Base-by-base conservation (phyloP, 306 rosid species). In the Vigna nakashimae region DNA sequence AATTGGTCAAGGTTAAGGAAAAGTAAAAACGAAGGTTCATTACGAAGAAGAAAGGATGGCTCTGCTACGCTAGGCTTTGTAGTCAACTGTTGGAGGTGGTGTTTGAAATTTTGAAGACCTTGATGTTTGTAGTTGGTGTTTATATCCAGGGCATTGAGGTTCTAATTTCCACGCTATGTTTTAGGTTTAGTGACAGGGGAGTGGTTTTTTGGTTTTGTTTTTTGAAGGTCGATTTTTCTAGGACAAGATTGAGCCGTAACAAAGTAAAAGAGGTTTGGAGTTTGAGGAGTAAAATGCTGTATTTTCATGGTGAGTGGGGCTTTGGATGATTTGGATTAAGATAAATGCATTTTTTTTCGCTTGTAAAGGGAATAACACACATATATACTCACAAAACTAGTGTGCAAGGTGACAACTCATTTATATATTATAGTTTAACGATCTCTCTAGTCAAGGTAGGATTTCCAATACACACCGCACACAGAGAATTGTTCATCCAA, bases 51-150 rank as follows among this genome's bases (percentile, higher is more conserved):
- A 43, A 66, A 51, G 20, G 16, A 32, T 24, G 49, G 57, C 56
- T 74, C 50, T 52, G 60, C 43, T 36, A 26, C 64, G 17, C 14
- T 58, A 9, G 63, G 49, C 51, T 67, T 59, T 50, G 66, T 42
- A 68, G 70, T 73, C 73, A 60, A 59, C 45, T 15, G 53, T 69
- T 38, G 77, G 71, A 16, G 43, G 70, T 16, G 55, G 20, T 69
- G 9, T 79, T 70, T 70, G 81, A 69, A 59, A 68, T 12, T 75
- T 80, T 60, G 46, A 65, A 52, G 75, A 42, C 71, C 16, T 62
- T 30, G 2, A 48, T 53, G 16, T 20, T 20, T 38, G 57, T 49
- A 0, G 43, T 18, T 55, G 65, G 42, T 28, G 71, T 22, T 20
- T 67, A n/a, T 24, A 38, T 50, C 42, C 30, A 67, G 49, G 66